Base-by-base conservation (phyloP, 306 rosid species). In the Cucumis melo region DNA sequence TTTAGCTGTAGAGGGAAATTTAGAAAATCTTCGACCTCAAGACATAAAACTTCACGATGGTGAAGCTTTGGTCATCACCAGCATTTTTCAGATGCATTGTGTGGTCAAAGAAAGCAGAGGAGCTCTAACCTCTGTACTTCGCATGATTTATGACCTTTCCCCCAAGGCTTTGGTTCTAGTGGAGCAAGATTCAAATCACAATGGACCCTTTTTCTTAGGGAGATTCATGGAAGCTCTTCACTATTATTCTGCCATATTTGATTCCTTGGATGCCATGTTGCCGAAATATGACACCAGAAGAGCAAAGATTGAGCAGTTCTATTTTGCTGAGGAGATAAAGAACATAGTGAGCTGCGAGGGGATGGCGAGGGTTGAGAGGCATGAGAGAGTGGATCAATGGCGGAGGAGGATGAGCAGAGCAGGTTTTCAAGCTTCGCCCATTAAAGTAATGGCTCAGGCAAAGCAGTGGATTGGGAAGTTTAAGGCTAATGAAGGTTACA, bases 281-380 rank as follows among this genome's bases (percentile, higher is more conserved):
- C 98, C 97, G 0, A 93, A 91, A 50, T 91, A 90, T 61, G 98
- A 91, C 75, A 93, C 98, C 0, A 83, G 87, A 55, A 78, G 97
- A 12, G 96, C 94, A 0, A 91, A 91, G 54, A 87, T 91, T 42
- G 98, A 93, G 34, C 98, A 91, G n/a, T 93, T 93, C 82, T 93
- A 88, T 79, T 93, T 93, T 51, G 92, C 86, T 2, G 96, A 93
- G 82, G 98, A 93, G 92, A 93, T 90, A 65, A 90, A 91, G 87
- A 93, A 93, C 83, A 93, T 91, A 70, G 93, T 91, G 86, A 91
- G 98, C 82, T 88, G 92, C 36, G 98, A 93, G 84, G 97, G 98
- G 17, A 87, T 91, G 3, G 81, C 84, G 36, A 88, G 98, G 17
- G 89, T 93, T 81, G 98, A 93, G 75, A 88, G 98, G 84, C 98